Base-by-base conservation (phyloP, 192 early-diverging fungal species). In the Coemansia sp. region DNA sequence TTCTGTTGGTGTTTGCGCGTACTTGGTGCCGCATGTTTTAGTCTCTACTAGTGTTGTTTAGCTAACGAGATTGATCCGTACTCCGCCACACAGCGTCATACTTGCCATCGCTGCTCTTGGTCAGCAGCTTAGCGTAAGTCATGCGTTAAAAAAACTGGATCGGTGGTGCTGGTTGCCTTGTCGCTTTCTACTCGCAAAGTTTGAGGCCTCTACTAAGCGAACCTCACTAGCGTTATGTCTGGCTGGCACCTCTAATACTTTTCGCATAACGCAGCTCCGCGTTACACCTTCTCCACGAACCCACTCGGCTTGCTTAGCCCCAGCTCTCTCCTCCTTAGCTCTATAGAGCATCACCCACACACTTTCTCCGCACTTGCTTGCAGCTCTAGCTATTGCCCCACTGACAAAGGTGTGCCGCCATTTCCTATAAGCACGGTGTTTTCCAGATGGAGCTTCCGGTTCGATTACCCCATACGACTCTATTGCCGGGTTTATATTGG, bases 91-190 rank as follows among this genome's bases (percentile, higher is more conserved):
- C 34, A 37, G 35, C 35, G 33, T 8, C 31, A 35, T 21, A 37
- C 31, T 59, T 60, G 59, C 59, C 59, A 60, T 39, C 6, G 36
- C 36, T 39, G 59, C 59, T 40, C 8, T 60, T 39, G 35, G 59
- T 36, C 21, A 36, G 59, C 59, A 60, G 34, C 59, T 19, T 40
- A 60, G 59, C 36, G 59, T 60, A 60, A 60, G 59, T 60, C 10
- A 19, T 24, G 34, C 19, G 5, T 27, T 27, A 21, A n/a, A n/a
- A 17, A 7, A 35, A 16, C 56, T 19, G 34, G 14, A 59, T 48
- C 46, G 21, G 19, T 19, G 19, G 46, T 21, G n/a, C 8, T 9
- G 19, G 8, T 10, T 24, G 21, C 7, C 46, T 24, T 21, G 46
- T 21, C 46, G 4, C 46, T n/a, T 4, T 10, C 2, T 41, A 14